Percentiles rank a stretch among this genome's conserved stretches.
Evolutionary conservation across 352 stramenopile genomes (phyloP).

Genomic region (Phytophthora pini): DNA sequence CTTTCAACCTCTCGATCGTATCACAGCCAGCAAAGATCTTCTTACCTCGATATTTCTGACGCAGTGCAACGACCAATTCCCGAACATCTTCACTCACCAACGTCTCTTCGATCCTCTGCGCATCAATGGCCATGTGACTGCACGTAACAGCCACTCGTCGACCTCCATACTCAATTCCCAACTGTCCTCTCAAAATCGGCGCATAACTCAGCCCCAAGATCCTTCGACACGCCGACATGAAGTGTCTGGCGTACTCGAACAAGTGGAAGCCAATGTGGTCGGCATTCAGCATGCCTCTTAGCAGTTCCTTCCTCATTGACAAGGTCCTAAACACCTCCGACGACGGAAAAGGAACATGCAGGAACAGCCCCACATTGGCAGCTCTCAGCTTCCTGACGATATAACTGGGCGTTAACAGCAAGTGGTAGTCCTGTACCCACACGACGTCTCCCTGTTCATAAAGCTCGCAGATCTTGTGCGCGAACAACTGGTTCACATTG

Average conservation of each 20-base stretch:
- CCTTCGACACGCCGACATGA: constrained; percentile 91
- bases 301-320: constrained; percentile 91
- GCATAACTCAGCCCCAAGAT: constrained; percentile 95
- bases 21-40: constrained; percentile 95
- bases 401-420: constrained; percentile 97
- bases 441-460: constrained; percentile 90
- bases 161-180: constrained; percentile 96
- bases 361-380: constrained; percentile 95
- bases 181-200: constrained; percentile 90
- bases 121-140: constrained; percentile 92
- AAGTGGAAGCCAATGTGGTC: constrained; percentile 95
- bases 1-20: constrained; percentile 95
- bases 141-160: constrained; percentile 94
- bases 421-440: constrained; percentile 99
- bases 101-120: constrained; percentile 58
- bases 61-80: constrained; percentile 60
- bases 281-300: constrained; percentile 90
- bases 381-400: constrained; percentile 90
- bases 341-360: constrained; percentile 98
- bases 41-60: constrained; percentile 69
- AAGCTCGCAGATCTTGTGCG: constrained; percentile 74
- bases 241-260: constrained; percentile 94
- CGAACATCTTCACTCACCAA: constrained; percentile 50
- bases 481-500: constrained; percentile 96
- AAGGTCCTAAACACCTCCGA: constrained; percentile 98